Percentiles rank a stretch among this genome's conserved stretches.
These are phyloP conservation scores for Solanum peruvianum DNA, from an alignment of 257 asterid species.

Conservation along the genomic window DNA sequence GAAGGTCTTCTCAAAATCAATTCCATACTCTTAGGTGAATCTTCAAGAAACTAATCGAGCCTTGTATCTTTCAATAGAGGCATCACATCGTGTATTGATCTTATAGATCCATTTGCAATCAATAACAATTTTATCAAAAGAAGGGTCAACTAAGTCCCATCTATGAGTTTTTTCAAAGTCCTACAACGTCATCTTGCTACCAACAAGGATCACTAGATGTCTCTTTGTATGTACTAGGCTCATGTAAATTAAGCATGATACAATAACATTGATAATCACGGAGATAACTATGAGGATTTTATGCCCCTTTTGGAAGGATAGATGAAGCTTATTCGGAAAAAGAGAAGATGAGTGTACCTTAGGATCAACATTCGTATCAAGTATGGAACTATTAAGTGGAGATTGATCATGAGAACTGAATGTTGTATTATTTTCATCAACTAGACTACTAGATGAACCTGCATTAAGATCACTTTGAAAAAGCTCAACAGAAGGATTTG, in stretches of 20 bases:
- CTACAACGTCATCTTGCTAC: not conserved
- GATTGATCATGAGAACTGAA: no score
- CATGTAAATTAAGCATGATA: not conserved
- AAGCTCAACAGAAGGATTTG: not conserved
- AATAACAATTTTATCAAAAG: no score
- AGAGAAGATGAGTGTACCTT: no score
- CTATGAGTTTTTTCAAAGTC: not conserved
- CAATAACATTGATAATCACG: no score
- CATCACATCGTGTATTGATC: not conserved
- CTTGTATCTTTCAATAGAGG: not conserved
- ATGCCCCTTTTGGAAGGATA: no score
- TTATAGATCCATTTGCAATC: not conserved
- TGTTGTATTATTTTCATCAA: no score
- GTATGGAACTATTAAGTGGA: not conserved
- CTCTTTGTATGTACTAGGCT: not conserved
- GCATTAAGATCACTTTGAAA: not conserved
- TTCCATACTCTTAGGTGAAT: no score
- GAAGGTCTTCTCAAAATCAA: no score
- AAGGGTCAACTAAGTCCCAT: not conserved
- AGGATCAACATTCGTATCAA: no score
- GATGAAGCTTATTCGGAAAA: no score
- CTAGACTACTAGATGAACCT: not conserved
- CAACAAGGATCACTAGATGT: not conserved
- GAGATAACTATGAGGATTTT: not conserved
- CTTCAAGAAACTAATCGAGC: not conserved